These are phyloP conservation scores for Linnemannia schmuckeri DNA, from an alignment of 192 early-diverging fungal species.

Conservation along the genomic window DNA sequence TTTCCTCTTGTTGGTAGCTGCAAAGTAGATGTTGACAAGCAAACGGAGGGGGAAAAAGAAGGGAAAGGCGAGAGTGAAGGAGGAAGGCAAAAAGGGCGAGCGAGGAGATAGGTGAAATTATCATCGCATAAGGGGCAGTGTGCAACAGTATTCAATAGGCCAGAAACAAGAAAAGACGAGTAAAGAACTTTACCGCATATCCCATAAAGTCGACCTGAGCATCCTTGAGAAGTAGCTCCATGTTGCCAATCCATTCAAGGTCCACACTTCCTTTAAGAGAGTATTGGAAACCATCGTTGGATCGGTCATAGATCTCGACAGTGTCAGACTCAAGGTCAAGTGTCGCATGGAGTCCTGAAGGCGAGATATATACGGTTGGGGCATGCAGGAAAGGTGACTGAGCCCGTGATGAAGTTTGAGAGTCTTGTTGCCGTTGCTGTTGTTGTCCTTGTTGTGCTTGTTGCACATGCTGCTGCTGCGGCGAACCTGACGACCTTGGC, in stretches of 20 bases:
- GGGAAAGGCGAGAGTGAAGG: not conserved
- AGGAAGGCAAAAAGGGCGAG: not conserved
- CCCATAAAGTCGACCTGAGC: constrained; percentile 54
- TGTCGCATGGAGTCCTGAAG: constrained; percentile 19
- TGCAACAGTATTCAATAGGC: not conserved
- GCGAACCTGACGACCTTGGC: not conserved
- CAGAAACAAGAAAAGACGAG: not conserved
- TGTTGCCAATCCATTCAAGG: constrained; percentile 25
- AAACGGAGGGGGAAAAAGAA: not conserved
- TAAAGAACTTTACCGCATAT: constrained; percentile 39
- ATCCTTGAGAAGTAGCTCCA: constrained; percentile 43
- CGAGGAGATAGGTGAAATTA: not conserved
- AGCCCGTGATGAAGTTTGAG: not conserved
- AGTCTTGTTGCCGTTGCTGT: not conserved
- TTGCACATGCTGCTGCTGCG: not conserved
- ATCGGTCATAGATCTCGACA: constrained; percentile 52
- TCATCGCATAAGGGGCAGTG: not conserved
- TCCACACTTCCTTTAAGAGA: constrained; percentile 46
- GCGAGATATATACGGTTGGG: not conserved
- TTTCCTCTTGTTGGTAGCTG: not conserved
- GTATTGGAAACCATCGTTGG: constrained; percentile 47
- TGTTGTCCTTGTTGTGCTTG: not conserved
- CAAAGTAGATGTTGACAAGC: not conserved
- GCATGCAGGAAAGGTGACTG: not conserved
- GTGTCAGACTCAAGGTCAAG: constrained; percentile 47